These are phyloP conservation scores for Penicillium fimorum DNA, from an alignment of 495 filamentous ascomycete genomes.

Conservation along the genomic window DNA sequence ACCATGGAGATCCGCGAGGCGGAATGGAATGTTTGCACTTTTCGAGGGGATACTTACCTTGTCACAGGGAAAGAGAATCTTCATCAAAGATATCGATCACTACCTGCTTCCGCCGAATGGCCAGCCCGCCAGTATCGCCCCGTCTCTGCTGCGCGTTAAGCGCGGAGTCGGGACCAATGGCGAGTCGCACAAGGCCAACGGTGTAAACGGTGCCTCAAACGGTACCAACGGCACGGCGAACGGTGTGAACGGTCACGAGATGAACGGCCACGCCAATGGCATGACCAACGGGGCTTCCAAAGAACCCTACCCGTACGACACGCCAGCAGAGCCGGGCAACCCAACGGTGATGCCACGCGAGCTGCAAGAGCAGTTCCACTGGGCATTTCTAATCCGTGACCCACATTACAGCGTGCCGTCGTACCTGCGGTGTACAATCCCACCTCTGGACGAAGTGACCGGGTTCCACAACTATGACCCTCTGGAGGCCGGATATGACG, in stretches of 20 bases:
- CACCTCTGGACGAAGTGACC: conserved; percentile 74
- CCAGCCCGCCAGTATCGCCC: conserved; percentile 67
- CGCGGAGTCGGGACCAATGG: conserved; percentile 55
- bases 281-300: conserved; percentile 13
- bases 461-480: conserved; percentile 86
- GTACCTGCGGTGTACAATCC: conserved; percentile 94
- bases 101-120: conserved; percentile 77
- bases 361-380: conserved; percentile 74
- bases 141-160: conserved; percentile 63
- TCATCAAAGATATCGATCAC: conserved; percentile 97
- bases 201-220: conserved; percentile 25
- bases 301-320: conserved; percentile 57
- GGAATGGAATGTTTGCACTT: conserved; percentile 5
- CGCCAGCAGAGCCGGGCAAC: conserved; percentile 60
- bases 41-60: conserved; percentile 39
- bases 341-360: conserved; percentile 77
- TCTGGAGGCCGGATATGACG: conserved; percentile 83
- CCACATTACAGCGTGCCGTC: conserved; percentile 82
- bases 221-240: conserved; percentile 22
- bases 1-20: background rate
- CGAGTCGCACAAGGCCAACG: conserved; percentile 23
- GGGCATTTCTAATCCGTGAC: conserved; percentile 96
- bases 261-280: conserved; percentile 23
- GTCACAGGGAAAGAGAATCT: conserved; percentile 67
- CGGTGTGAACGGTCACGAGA: conserved; percentile 13